Conservation (phyloP, 192 early-diverging fungal species). For the Coemansia sp. region DNA sequence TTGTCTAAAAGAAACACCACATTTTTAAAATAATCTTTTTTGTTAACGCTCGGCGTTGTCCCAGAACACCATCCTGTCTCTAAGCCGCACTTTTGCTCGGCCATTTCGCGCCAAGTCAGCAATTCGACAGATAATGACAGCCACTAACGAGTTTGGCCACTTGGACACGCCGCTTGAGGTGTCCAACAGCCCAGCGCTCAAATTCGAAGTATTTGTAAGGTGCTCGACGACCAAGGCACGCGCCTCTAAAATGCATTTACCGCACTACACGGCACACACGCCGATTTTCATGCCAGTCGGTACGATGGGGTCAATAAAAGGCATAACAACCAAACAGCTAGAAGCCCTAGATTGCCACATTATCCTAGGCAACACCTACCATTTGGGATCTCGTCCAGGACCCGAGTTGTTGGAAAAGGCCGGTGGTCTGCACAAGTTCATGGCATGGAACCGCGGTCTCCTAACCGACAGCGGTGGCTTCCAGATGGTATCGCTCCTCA, state of each 20-base stretch:
- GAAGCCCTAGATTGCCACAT: slow-evolving; percentile 78
- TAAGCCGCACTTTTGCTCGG: slow-evolving; percentile 4
- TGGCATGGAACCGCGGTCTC: slow-evolving; percentile 78
- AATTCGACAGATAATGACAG: slow-evolving; percentile 32
- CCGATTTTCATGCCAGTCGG: slow-evolving; percentile 92
- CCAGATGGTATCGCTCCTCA: slow-evolving; percentile 89
- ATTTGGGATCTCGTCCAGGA: slow-evolving; percentile 73
- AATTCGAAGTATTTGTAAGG: slow-evolving; percentile 69
- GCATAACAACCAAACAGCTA: slow-evolving; percentile 76
- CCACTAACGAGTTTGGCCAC: slow-evolving; percentile 29
- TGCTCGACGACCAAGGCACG: slow-evolving; percentile 86
- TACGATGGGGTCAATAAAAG: slow-evolving; percentile 85
- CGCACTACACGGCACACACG: slow-evolving; percentile 79
- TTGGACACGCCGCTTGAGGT: slow-evolving; percentile 40
- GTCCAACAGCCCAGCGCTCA: slow-evolving; percentile 64
- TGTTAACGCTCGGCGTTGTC: background rate
- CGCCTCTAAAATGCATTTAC: slow-evolving; percentile 71
- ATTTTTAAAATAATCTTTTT: too few species aligned
- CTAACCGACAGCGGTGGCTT: slow-evolving; percentile 87
- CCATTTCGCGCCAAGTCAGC: slow-evolving; percentile 5
- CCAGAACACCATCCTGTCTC: background rate
- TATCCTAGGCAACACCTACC: slow-evolving; percentile 88
- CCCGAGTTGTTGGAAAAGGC: slow-evolving; percentile 72
- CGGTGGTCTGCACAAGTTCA: slow-evolving; percentile 80
- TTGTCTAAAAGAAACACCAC: background rate